Base-by-base conservation (phyloP, 805 yeast genomes). In the Myxozyma sirexii region DNA sequence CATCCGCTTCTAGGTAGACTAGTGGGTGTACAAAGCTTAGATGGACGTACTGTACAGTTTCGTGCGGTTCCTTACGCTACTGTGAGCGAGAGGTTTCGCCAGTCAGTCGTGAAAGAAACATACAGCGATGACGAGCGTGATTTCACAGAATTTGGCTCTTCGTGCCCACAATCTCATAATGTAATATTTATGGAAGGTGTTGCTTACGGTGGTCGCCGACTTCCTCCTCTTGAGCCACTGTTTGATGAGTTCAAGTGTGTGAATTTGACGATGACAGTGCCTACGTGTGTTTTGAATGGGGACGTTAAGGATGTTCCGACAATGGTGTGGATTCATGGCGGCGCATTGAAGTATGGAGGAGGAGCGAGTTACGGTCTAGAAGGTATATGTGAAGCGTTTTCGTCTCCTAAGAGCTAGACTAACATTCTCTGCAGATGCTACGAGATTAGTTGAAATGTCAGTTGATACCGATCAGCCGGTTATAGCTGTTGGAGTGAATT, bases 271-370 rank as follows among this genome's bases (percentile, higher is more conserved):
- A 24, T 59, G 26, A 51, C 62, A 0, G 31, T 54, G 15, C 62
- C 62, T 7, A 31, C 27, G 1, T 37, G 35, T 33, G 45, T 53
- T 1, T 54, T 57, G 8, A 31, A 47, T 6, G 51, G 26, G 3
- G 42, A 19, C 1, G 15, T n/a, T 26, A 38, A 29, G 10, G 13
- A 33, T 19, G 50, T 54, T 3, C 62, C 62, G 19, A 51, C 46
- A 3, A 54, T 59, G 62, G 50, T 38, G 3, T 77, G 74, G 66
- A 66, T 77, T 39, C 81, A 77, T 66, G 82, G 82, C 27, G 82
- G 82, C 5, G 77, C 75, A 71, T 65, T 78, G 27, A 80, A 76
- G 62, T 71, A 70, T 44, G 77, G 71, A 19, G 64, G 58, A 12
- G 69, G 71, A 1, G 60, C 63, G 17, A 68, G 61, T 21, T 48